These are phyloP conservation scores for Dipodascus geniculatus DNA, from an alignment of 805 yeast genomes.

Conservation along the genomic window DNA sequence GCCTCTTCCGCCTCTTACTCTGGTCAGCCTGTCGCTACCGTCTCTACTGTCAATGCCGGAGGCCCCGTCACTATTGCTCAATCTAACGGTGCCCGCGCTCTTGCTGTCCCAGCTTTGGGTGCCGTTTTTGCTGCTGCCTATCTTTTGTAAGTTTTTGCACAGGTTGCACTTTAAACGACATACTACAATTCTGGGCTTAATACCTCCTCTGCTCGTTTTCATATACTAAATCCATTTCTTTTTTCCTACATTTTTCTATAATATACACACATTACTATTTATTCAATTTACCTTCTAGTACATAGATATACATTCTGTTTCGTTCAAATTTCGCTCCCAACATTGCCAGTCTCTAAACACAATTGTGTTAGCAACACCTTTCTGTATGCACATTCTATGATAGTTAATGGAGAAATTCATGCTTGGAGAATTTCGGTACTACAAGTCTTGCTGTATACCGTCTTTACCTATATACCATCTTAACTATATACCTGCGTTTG, in stretches of 20 bases:
- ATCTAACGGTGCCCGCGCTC: neutral
- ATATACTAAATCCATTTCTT: neutral
- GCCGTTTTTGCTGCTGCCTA: neutral
- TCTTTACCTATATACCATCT: too few species aligned
- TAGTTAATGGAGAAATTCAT: too few species aligned
- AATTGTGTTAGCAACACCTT: too few species aligned
- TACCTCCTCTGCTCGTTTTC: neutral
- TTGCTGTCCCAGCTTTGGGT: constrained; percentile 2
- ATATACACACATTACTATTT: neutral
- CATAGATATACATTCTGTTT: neutral
- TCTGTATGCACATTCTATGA: too few species aligned
- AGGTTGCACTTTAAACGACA: neutral
- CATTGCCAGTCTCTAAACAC: too few species aligned
- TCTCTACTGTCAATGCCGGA: neutral
- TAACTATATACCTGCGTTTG: too few species aligned
- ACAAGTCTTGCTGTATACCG: too few species aligned
- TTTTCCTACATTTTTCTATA: neutral
- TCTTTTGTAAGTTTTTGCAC: neutral
- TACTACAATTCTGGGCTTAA: neutral
- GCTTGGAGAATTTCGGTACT: too few species aligned
- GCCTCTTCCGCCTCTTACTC: neutral
- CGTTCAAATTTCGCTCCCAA: too few species aligned
- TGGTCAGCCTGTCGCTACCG: neutral
- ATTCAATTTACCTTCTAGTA: neutral
- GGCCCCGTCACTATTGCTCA: neutral